phyloP scores from a whole-genome alignment of 2,329 filamentous ascomycete genomes.

The Penicillium sp. region DNA sequence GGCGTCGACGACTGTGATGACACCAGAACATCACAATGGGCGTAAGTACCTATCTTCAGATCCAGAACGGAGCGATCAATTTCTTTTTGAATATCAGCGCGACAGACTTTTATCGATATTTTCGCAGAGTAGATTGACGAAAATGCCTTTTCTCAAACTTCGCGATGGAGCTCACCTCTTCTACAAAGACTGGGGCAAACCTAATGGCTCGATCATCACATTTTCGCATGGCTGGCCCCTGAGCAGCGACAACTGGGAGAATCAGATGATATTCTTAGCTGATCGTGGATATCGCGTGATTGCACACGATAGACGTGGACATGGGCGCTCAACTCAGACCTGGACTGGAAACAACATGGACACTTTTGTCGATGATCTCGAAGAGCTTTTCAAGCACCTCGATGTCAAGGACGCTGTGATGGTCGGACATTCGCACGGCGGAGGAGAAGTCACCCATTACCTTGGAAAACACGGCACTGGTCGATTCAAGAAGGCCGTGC shows the following conservation, averaged over 20 bases:
- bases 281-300: slow-evolving; percentile 48
- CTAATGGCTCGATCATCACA: slow-evolving; percentile 39
- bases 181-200: slow-evolving; percentile 54
- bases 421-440: slow-evolving; percentile 51
- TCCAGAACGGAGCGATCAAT: not conserved
- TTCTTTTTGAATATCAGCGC: not conserved
- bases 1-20: not conserved
- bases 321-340: slow-evolving; percentile 50
- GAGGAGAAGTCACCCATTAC: slow-evolving; percentile 50
- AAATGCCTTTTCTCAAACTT: slow-evolving; percentile 45
- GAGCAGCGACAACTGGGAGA: slow-evolving; percentile 49
- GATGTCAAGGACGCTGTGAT: slow-evolving; percentile 44
- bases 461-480: slow-evolving; percentile 44
- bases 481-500: slow-evolving; percentile 49
- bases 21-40: not conserved
- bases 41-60: not conserved
- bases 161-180: slow-evolving; percentile 48
- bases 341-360: slow-evolving; percentile 51
- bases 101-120: not conserved
- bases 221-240: slow-evolving; percentile 52
- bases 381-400: slow-evolving; percentile 44
- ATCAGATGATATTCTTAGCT: slow-evolving; percentile 49
- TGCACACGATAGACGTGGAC: slow-evolving; percentile 44
- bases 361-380: slow-evolving; percentile 48
- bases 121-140: not conserved